These are phyloP conservation scores for Ceratocystis huliohia DNA, from an alignment of 2,329 filamentous ascomycete genomes.

Conservation along the genomic window DNA sequence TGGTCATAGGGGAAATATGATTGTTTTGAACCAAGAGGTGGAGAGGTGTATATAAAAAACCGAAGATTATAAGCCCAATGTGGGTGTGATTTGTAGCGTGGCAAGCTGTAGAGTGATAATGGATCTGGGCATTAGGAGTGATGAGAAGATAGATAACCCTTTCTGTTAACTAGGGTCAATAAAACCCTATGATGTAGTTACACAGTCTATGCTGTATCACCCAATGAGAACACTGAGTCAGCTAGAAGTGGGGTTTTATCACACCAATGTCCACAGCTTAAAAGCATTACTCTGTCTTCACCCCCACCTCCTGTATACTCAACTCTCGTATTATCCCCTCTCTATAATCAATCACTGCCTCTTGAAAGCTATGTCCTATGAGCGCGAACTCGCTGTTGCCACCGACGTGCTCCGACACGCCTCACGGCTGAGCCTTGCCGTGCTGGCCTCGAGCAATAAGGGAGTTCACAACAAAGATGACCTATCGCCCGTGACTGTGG, in stretches of 20 bases:
- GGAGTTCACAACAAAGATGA: slow-evolving; percentile 42
- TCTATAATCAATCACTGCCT: not conserved
- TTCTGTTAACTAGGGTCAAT: too few relatives aligned
- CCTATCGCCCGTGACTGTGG: slow-evolving; percentile 45
- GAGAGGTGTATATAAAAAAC: too few relatives aligned
- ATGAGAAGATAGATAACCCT: too few relatives aligned
- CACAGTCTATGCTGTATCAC: not conserved
- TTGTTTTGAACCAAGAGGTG: too few relatives aligned
- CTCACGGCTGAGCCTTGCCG: slow-evolving; percentile 37
- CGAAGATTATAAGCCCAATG: too few relatives aligned
- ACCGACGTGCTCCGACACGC: slow-evolving; percentile 35
- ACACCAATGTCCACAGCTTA: not conserved
- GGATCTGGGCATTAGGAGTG: too few relatives aligned
- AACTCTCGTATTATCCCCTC: not conserved
- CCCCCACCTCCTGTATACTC: not conserved
- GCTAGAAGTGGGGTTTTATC: not conserved
- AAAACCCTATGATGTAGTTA: too few relatives aligned
- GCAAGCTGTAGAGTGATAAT: not conserved
- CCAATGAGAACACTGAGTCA: not conserved
- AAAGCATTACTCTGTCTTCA: not conserved
- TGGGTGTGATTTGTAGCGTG: not conserved
- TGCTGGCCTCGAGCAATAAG: slow-evolving; percentile 37
- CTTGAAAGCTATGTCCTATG: slow-evolving; percentile 26
- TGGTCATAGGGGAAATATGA: slow-evolving; percentile 46
- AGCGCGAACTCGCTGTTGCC: slow-evolving; percentile 33